phyloP scores from a whole-genome alignment of 805 yeast genomes.

The Aciculoconidium aculeatum region DNA sequence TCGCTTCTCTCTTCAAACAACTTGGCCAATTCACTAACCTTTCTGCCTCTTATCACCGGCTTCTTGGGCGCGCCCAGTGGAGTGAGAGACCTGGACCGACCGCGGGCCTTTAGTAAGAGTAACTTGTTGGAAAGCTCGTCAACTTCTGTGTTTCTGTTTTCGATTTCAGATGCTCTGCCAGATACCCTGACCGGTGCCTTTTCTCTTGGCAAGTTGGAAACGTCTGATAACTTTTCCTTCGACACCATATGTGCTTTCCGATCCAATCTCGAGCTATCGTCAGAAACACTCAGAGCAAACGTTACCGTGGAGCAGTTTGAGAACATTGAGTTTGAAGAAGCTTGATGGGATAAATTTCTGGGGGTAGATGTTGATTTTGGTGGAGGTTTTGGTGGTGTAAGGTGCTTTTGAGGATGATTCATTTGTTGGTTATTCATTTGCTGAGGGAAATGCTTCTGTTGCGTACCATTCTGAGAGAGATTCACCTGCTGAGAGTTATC shows the following conservation, averaged over 20 bases:
- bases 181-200: too few relatives aligned
- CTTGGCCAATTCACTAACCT: conserved; percentile 58
- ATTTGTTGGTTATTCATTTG: too few relatives aligned
- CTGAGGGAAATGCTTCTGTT: too few relatives aligned
- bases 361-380: conserved; percentile 3
- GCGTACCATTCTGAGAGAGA: too few relatives aligned
- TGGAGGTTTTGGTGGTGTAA: conserved; percentile 7
- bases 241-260: background rate
- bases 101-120: too few relatives aligned
- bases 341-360: conserved; percentile 4
- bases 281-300: conserved; percentile 5
- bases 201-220: conserved; percentile 18
- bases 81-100: conserved; percentile 10
- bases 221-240: conserved; percentile 12
- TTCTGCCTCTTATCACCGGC: conserved; percentile 48
- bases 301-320: conserved; percentile 6
- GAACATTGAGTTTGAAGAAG: conserved; percentile 8
- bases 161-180: too few relatives aligned
- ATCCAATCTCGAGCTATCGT: background rate
- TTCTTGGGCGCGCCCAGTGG: conserved; percentile 13
- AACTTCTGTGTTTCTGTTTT: too few relatives aligned
- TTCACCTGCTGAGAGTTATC: too few relatives aligned
- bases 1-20: conserved; percentile 55
- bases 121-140: too few relatives aligned
- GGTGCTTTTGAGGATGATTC: conserved; percentile 3